Base-by-base conservation (phyloP, 495 filamentous ascomycete species). In the Penicillium roqueforti region DNA sequence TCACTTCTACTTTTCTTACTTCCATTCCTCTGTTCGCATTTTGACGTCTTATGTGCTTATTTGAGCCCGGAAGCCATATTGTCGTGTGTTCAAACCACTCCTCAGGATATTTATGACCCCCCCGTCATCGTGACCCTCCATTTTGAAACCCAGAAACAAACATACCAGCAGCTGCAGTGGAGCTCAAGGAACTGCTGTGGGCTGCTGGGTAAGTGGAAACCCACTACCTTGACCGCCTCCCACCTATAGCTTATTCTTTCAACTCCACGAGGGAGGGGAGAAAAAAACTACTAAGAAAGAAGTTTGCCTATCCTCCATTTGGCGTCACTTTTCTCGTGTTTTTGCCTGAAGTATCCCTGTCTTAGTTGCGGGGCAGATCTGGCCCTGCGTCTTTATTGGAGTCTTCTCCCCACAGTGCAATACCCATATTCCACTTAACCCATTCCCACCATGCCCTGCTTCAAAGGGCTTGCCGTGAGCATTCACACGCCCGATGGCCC, bases 401-500 rank as follows among this genome's bases (percentile, higher is more conserved):
- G 46, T 29, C 23, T 56, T 37, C 51, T 25, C 48, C 44, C 40
- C 52, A 43, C 46, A 47, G 20, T 42, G 42, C 26, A 29, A 50
- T 32, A 16, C 26, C 42, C 36, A 42, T 50, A 42, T 37, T 49
- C 20, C 53, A 23, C 26, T 42, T 53, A 29, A 45, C 42, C 38
- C 45, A 23, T 53, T 28, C 56, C 52, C 68, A 67, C 44, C 64
- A 96, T 96, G 92, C 92, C 92, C 76, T 97, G 92, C 83, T 97
- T 96, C 79, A 93, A 95, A 75, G 92, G 92, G 69, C 88, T 97
- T 65, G 91, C 92, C 44, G 91, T 97, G 68, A 95, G 89, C 78
- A 93, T 97, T 65, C 92, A 97, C 70, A 89, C 91, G 31, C 89
- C 89, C 53, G 86, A 89, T 62, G 87, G 89, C 56, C 89, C 93